A percentile compares a stretch with the other conserved stretches of the same genome.
phyloP scores from a whole-genome alignment of 306 rosid genomes.

The Cicer arietinum region DNA sequence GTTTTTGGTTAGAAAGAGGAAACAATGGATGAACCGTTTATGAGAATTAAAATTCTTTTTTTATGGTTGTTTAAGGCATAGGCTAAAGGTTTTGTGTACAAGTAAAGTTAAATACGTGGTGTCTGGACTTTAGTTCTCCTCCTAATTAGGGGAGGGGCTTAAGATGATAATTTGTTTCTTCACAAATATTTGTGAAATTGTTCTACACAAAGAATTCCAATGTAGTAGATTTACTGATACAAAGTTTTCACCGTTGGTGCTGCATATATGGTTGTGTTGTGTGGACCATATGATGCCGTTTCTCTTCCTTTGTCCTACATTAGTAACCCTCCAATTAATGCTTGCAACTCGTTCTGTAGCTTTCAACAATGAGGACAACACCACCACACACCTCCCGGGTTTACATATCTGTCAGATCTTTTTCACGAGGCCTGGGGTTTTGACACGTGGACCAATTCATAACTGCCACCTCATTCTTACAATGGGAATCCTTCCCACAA shows the following conservation, averaged over 20 bases:
- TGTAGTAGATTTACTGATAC: too few relatives aligned
- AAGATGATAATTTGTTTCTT: too few relatives aligned
- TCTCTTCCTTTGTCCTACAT: constrained; percentile 13
- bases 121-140: too few relatives aligned
- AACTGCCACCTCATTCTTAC: background rate
- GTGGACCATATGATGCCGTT: constrained; percentile 17
- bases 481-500: background rate
- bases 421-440: constrained; percentile 42
- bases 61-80: too few relatives aligned
- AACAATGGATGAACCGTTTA: too few relatives aligned
- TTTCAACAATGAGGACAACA: constrained; percentile 30
- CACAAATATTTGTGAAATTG: too few relatives aligned
- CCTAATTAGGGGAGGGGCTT: too few relatives aligned
- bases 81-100: too few relatives aligned
- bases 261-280: background rate
- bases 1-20: too few relatives aligned
- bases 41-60: too few relatives aligned
- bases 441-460: constrained; percentile 50
- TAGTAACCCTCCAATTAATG: constrained; percentile 21
- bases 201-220: too few relatives aligned
- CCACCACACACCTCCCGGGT: background rate
- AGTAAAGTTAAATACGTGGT: too few relatives aligned
- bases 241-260: background rate
- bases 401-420: constrained; percentile 20
- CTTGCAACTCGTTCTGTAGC: constrained; percentile 39